Base-by-base conservation (phyloP, 345 rosid species). In the Citrus maxima region DNA sequence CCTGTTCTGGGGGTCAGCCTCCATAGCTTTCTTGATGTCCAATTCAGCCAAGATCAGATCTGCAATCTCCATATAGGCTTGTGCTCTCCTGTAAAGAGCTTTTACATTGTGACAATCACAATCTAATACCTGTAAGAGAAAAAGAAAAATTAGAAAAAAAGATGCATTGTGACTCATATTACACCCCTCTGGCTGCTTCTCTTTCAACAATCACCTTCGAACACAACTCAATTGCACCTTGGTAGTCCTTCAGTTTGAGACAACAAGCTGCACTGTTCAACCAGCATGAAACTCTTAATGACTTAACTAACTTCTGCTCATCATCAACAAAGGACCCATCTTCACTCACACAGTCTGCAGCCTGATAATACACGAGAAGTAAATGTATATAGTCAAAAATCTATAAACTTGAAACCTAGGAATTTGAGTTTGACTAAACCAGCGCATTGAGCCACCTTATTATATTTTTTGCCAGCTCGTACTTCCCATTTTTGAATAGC, bases 11-110 rank as follows among this genome's bases (percentile, higher is more conserved):
- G 90, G 89, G 76, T 88, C 91, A 35, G 84, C 73, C 75, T 88
- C 90, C 22, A 85, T 85, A 49, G 89, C 93, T 81, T 86, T 90
- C 83, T 84, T 88, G 76, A 90, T 73, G 81, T 90, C 91, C 68
- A 80, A 6, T 55, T 87, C 89, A 46, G 93, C 91, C 56, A 60
- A 83, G 68, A 86, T 64, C 80, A 88, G 72, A 83, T 90, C 91
- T 30, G 68, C 78, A 72, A 77, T 84, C 83, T 79, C 84, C 73
- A 87, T 87, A 69, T 79, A 86, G 38, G 91, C 91, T 81, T 86
- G 93, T 73, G 91, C 93, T 78, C 93, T 77, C 76, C 93, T 83
- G 74, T 88, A 90, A 49, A 90, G 84, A 54, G 91, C 93, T 81
- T 90, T 90, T 74, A 86, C 74, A 72, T 90, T 90, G 67, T 78